Evolutionary conservation across 1,139 yeast genomes (phyloP).

Genomic region (Nakaseomyces bracarensis): DNA sequence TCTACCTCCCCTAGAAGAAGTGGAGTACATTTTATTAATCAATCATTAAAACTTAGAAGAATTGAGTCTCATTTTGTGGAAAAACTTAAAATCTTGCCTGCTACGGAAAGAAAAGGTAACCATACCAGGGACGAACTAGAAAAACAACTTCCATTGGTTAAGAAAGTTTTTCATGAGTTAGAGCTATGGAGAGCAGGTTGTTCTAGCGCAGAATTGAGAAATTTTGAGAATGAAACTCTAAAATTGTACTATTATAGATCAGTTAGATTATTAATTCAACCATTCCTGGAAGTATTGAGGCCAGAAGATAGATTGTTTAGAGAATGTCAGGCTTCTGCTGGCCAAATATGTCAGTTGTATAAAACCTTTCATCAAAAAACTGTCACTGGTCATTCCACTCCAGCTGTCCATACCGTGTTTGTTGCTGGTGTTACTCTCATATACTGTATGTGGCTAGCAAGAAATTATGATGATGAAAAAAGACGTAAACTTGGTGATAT

Average conservation of each 20-base stretch:
- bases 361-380: slow-evolving; percentile 52
- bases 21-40: slow-evolving; percentile 43
- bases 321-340: slow-evolving; percentile 58
- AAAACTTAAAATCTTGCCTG: slow-evolving; percentile 37
- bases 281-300: slow-evolving; percentile 47
- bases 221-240: slow-evolving; percentile 45
- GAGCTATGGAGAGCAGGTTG: slow-evolving; percentile 47
- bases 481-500: slow-evolving; percentile 41
- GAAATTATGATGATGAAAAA: slow-evolving; percentile 46
- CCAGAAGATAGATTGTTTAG: slow-evolving; percentile 49
- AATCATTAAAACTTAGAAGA: slow-evolving; percentile 44
- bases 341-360: slow-evolving; percentile 51
- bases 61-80: slow-evolving; percentile 51
- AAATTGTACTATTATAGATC: slow-evolving; percentile 49
- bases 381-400: slow-evolving; percentile 49
- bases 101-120: slow-evolving; percentile 14
- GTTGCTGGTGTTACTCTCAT: slow-evolving; percentile 56
- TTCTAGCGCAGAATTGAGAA: slow-evolving; percentile 27
- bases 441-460: slow-evolving; percentile 52
- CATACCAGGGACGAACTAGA: slow-evolving; percentile 16
- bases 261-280: slow-evolving; percentile 48
- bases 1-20: slow-evolving; percentile 11
- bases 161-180: slow-evolving; percentile 39
- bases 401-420: slow-evolving; percentile 53
- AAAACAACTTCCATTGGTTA: slow-evolving; percentile 39